Evolutionary conservation across 225 moss, liverwort and hornwort genomes (phyloP), one percentile per base, ranked within the genome.

Genomic region (Marchantia polymorpha): DNA sequence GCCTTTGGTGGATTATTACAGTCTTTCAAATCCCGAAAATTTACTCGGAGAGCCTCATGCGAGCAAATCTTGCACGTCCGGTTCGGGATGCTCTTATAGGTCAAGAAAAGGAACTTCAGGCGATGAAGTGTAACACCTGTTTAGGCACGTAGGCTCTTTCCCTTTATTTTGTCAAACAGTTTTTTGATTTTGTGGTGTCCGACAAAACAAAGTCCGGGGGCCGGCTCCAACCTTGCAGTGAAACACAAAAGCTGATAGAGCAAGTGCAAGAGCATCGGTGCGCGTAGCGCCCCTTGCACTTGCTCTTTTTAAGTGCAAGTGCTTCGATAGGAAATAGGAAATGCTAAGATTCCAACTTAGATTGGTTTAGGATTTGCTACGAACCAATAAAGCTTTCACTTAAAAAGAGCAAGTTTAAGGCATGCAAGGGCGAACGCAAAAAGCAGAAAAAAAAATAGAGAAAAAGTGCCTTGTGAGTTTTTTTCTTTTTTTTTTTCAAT

Each of bases 21-120:
- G 73, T 53, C 73, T 73, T 73, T 52, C 73, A 73, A 13, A 73
- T 50, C 51, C 52, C 22, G 12, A 73, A 25, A 52, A 73, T 73
- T 73, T 52, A 73, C 81, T 81, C 56, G 75, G 75, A 76, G 75
- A 81, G 75, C 81, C 75, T 39, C 66, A 81, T 81, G 81, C 69
- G 67, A 81, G 75, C 66, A 81, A 76, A 81, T 81, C 81, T 81
- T 81, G 75, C 81, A 81, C 51, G 27, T 75, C 27, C 81, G 31
- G 75, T 81, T 81, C 26, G 56, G 54, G 25, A 56, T 47, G 46
- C 39, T 71, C 15, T 10, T 72, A 72, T 52, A 72, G 51, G 50
- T 72, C 49, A 52, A 72, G 51, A 72, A 72, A 72, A 72, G 22
- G 72, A 72, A 72, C 72, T 72, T 72, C 50, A 51, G 51, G 72